Evolutionary conservation across 2,329 filamentous ascomycete species (phyloP).

Genomic region (Microcyclosporella mali): DNA sequence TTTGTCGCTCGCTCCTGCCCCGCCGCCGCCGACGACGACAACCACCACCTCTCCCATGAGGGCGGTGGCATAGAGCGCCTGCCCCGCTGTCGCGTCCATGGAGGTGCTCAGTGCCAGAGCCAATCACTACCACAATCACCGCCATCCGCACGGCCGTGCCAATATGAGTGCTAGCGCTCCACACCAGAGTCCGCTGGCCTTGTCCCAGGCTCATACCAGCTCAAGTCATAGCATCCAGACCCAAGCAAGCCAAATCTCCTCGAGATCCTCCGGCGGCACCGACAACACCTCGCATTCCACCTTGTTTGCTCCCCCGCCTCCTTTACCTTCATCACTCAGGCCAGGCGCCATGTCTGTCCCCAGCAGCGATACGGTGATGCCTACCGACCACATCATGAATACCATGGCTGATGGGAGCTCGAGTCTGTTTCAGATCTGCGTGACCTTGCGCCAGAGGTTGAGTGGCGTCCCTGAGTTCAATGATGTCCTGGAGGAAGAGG

Average conservation of each 20-base stretch:
- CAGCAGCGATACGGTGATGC: slow-evolving; percentile 51
- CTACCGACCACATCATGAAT: slow-evolving; percentile 93
- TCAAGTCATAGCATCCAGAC: slow-evolving; percentile 34
- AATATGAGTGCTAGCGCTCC: slow-evolving; percentile 15
- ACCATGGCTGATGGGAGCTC: slow-evolving; percentile 85
- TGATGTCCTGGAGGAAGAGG: slow-evolving; percentile 64
- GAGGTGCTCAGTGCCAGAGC: background rate
- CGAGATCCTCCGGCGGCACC: slow-evolving; percentile 44
- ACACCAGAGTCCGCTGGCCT: slow-evolving; percentile 33
- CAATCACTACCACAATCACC: slow-evolving; percentile 11
- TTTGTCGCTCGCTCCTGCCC: too few relatives aligned
- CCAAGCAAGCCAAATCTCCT: slow-evolving; percentile 42
- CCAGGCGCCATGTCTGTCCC: slow-evolving; percentile 33
- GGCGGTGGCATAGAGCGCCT: background rate
- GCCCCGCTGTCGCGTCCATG: slow-evolving; percentile 5
- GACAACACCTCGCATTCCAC: slow-evolving; percentile 41
- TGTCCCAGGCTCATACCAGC: slow-evolving; percentile 41
- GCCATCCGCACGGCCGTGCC: slow-evolving; percentile 1
- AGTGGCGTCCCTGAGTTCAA: slow-evolving; percentile 79
- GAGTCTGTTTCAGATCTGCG: slow-evolving; percentile 92
- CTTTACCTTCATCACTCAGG: slow-evolving; percentile 24
- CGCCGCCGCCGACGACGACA: background rate
- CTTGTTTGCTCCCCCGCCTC: slow-evolving; percentile 35
- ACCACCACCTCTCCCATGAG: slow-evolving; percentile 1
- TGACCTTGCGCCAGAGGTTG: slow-evolving; percentile 74